A percentile compares a stretch with the other conserved stretches of the same genome.
Conservation (phyloP, 306 rosid species). For the Gastrolobium villosum region DNA sequence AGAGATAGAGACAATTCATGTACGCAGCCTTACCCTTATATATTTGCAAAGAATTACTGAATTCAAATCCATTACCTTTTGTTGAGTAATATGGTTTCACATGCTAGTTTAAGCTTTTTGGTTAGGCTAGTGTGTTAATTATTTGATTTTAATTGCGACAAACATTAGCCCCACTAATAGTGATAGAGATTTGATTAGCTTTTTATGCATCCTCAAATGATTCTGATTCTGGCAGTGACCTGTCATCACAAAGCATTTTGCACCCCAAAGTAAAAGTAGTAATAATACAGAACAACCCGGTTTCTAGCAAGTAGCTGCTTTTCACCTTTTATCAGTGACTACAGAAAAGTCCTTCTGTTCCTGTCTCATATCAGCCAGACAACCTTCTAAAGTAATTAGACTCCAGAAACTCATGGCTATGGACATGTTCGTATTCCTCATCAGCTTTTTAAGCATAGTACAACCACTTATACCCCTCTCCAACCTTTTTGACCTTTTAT, state of each 20-base stretch:
- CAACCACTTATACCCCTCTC: slow-evolving; percentile 40
- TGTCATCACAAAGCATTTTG: slow-evolving; percentile 29
- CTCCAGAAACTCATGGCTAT: slow-evolving; percentile 56
- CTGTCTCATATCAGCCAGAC: slow-evolving; percentile 40
- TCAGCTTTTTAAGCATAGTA: slow-evolving; percentile 44
- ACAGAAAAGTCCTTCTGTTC: slow-evolving; percentile 36
- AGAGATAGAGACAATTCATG: too few species aligned
- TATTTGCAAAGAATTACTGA: too few species aligned
- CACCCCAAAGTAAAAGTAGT: slow-evolving; percentile 47
- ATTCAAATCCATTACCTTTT: too few species aligned
- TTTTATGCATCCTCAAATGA: background rate
- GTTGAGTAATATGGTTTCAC: too few species aligned
- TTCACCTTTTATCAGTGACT: slow-evolving; percentile 44
- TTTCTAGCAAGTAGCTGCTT: slow-evolving; percentile 49
- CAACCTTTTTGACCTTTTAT: slow-evolving; percentile 17
- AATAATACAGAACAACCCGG: slow-evolving; percentile 19
- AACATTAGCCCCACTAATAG: slow-evolving; percentile 17
- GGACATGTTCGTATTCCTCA: slow-evolving; percentile 9
- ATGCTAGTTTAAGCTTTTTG: too few species aligned
- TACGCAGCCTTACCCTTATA: too few species aligned
- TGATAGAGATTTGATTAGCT: background rate
- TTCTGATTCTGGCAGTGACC: slow-evolving; percentile 1
- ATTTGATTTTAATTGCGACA: background rate
- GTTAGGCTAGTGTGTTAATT: background rate
- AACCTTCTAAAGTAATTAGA: slow-evolving; percentile 37